Conservation (phyloP, 441 rosid species). For the Omphalea diandra region DNA sequence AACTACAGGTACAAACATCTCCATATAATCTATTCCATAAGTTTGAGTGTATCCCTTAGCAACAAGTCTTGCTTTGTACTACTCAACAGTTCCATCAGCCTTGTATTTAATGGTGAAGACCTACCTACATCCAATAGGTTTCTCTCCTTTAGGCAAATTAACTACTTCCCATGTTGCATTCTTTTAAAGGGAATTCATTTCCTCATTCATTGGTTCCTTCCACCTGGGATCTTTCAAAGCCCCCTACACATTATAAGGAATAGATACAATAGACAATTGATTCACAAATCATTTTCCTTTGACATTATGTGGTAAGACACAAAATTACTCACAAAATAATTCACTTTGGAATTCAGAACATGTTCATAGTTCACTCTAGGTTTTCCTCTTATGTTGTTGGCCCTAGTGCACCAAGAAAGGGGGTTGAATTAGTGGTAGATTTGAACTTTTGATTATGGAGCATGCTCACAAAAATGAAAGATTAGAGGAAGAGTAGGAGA, state of each 20-base stretch:
- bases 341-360: background rate
- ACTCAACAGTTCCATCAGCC: no score
- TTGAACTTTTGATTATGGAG: no score
- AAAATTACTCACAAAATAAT: background rate
- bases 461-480: no score
- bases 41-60: no score
- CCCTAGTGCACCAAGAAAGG: no score
- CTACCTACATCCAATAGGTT: no score
- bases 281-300: background rate
- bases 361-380: background rate
- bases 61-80: no score
- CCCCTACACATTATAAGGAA: background rate
- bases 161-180: background rate
- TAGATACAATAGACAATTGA: no score
- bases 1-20: background rate
- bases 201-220: conserved; percentile 2
- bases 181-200: conserved; percentile 1
- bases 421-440: no score
- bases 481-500: no score
- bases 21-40: background rate
- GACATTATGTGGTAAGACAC: conserved; percentile 3
- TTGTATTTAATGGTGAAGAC: no score
- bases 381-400: background rate
- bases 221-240: background rate
- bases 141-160: background rate